phyloP scores from a whole-genome alignment of 2,329 filamentous ascomycete genomes.

The Ophiocordyceps australis region DNA sequence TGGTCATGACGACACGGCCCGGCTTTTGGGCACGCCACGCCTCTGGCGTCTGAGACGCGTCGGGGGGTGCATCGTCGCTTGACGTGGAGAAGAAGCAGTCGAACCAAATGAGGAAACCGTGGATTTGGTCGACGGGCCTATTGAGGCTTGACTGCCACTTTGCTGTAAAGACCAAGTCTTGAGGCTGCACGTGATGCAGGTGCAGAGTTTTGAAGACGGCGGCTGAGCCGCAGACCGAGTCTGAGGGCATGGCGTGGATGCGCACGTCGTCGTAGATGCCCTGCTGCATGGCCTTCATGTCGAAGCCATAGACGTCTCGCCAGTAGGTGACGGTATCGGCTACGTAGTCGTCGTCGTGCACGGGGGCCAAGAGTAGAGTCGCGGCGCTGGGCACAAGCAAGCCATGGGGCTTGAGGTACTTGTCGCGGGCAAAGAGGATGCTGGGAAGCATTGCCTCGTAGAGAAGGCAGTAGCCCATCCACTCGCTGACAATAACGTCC shows the following conservation, averaged over 20 bases:
- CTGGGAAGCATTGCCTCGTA: constrained; percentile 96
- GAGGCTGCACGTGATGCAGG: constrained; percentile 50
- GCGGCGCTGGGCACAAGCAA: constrained; percentile 77
- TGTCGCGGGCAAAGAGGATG: constrained; percentile 74
- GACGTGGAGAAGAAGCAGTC: constrained; percentile 75
- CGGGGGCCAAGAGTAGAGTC: constrained; percentile 65
- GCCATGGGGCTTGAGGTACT: constrained; percentile 63
- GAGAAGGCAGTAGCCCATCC: constrained; percentile 91
- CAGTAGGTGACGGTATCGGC: constrained; percentile 69
- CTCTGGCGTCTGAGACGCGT: constrained; percentile 36
- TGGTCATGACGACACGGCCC: constrained; percentile 70
- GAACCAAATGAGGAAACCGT: constrained; percentile 86
- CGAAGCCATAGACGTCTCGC: constrained; percentile 86
- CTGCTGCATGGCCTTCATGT: constrained; percentile 80
- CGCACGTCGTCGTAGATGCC: constrained; percentile 70
- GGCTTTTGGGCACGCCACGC: constrained; percentile 38
- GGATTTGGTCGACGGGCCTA: constrained; percentile 48
- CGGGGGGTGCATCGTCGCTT: constrained; percentile 27
- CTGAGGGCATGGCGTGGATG: constrained; percentile 49
- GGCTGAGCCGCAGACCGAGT: constrained; percentile 38
- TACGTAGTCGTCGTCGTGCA: constrained; percentile 61
- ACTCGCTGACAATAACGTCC: constrained; percentile 90
- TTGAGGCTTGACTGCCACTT: constrained; percentile 45
- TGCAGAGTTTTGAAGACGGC: constrained; percentile 58
- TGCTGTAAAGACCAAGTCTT: constrained; percentile 60